phyloP scores from a whole-genome alignment of 2,329 filamentous ascomycete species.

The Diplodia sapinea region DNA sequence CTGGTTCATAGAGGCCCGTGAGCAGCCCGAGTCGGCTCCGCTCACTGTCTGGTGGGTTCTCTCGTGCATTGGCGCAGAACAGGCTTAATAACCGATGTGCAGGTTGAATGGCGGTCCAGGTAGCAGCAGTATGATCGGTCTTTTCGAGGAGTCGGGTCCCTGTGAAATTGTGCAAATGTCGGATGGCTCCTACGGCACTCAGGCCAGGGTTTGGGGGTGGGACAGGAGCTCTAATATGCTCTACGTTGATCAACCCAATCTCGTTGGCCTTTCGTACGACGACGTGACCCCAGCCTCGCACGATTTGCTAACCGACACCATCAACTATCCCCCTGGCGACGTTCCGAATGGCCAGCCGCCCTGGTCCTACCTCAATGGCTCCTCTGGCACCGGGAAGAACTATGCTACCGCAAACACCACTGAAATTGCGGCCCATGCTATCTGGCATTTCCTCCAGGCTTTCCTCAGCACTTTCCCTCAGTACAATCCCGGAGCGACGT shows the following conservation, averaged over 20 bases:
- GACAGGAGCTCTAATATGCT: conserved; percentile 65
- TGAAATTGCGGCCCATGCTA: conserved; percentile 61
- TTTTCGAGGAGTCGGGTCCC: conserved; percentile 66
- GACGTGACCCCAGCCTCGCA: conserved; percentile 58
- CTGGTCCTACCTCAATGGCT: conserved; percentile 64
- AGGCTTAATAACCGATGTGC: conserved; percentile 59
- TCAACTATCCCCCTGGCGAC: conserved; percentile 49
- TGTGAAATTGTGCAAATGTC: conserved; percentile 51
- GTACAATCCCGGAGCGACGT: conserved; percentile 58
- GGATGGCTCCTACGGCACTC: conserved; percentile 59
- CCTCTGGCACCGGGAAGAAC: conserved; percentile 63
- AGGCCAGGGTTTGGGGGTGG: conserved; percentile 69
- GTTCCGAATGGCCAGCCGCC: conserved; percentile 41
- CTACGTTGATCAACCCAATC: conserved; percentile 69
- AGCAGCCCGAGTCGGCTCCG: conserved; percentile 57
- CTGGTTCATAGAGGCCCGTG: conserved; percentile 67
- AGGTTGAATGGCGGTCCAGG: conserved; percentile 72
- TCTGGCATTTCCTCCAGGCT: conserved; percentile 70
- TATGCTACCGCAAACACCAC: conserved; percentile 62
- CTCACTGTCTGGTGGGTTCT: conserved; percentile 58
- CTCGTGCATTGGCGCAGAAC: neutral
- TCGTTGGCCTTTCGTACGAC: conserved; percentile 74
- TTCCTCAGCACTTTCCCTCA: conserved; percentile 65
- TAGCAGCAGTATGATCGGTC: conserved; percentile 67
- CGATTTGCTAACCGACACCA: conserved; percentile 46